A percentile compares a stretch with the other conserved stretches of the same genome.
Conservation (phyloP, 1,139 yeast genomes). For the Candida anutae region DNA sequence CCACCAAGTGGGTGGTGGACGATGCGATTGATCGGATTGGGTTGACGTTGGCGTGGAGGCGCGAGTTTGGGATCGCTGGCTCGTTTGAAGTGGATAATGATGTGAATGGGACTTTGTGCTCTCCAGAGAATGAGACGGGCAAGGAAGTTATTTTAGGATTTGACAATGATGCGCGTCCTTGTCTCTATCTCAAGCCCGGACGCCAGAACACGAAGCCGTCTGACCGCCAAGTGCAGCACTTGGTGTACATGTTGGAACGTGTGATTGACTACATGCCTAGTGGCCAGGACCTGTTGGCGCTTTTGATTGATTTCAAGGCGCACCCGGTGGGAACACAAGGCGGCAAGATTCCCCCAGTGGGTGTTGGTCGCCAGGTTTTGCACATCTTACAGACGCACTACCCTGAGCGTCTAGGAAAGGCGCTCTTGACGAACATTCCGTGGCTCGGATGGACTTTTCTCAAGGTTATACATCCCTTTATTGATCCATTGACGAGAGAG, state of each 20-base stretch:
- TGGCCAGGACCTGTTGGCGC: slow-evolving; percentile 42
- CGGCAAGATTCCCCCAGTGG: slow-evolving; percentile 74
- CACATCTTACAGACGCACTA: slow-evolving; percentile 89
- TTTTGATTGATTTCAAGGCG: slow-evolving; percentile 40
- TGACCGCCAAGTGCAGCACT: slow-evolving; percentile 38
- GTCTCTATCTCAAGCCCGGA: slow-evolving; percentile 42
- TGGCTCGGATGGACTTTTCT: slow-evolving; percentile 88
- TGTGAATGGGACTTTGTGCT: slow-evolving; percentile 25
- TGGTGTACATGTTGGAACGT: slow-evolving; percentile 42
- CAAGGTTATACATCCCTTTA: slow-evolving; percentile 85
- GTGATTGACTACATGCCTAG: slow-evolving; percentile 44
- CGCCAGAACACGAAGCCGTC: slow-evolving; percentile 42
- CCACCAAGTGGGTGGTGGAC: slow-evolving; percentile 36
- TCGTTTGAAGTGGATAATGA: background rate
- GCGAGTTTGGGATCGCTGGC: slow-evolving; percentile 35
- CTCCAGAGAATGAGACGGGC: slow-evolving; percentile 39
- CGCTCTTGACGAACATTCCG: slow-evolving; percentile 85
- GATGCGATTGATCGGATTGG: slow-evolving; percentile 36
- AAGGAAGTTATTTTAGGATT: slow-evolving; percentile 41
- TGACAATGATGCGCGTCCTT: slow-evolving; percentile 41
- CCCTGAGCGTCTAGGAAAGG: slow-evolving; percentile 91
- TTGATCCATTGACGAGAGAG: slow-evolving; percentile 90
- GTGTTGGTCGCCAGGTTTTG: slow-evolving; percentile 73
- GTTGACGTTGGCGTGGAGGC: slow-evolving; percentile 40
- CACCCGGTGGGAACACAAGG: slow-evolving; percentile 41